Conservation (phyloP, 257 asterid species). For the Asclepias syriaca region DNA sequence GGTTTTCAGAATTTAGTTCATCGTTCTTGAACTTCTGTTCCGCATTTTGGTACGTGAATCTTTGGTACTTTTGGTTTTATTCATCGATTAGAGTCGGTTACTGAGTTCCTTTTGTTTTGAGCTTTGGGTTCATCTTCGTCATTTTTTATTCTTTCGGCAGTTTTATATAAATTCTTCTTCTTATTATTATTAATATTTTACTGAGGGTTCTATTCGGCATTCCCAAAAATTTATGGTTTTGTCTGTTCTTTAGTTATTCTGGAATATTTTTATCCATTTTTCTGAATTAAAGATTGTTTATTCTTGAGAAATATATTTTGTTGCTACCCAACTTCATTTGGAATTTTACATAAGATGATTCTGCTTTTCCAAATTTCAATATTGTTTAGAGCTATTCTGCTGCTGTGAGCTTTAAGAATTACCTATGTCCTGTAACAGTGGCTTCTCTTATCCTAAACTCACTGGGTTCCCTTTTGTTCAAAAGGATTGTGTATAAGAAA, state of each 20-base stretch:
- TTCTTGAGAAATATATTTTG: not conserved
- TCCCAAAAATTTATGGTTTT: not conserved
- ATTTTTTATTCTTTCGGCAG: not conserved
- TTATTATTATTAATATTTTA: not conserved
- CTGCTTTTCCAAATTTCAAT: too few relatives aligned
- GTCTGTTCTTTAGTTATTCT: not conserved
- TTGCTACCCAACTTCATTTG: not conserved
- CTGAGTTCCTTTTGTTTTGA: not conserved
- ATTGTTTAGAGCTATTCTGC: not conserved
- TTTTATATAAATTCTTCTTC: not conserved
- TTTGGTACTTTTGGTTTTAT: not conserved
- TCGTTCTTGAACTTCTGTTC: not conserved
- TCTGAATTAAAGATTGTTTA: not conserved
- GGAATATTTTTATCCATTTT: too few relatives aligned
- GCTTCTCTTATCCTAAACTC: not conserved
- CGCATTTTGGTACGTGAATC: not conserved
- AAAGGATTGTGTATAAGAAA: not conserved
- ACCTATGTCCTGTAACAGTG: not conserved
- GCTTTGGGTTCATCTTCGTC: not conserved
- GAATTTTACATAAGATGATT: too few relatives aligned
- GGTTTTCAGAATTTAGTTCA: not conserved
- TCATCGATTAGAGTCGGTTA: not conserved
- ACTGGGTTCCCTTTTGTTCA: not conserved
- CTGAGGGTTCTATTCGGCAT: not conserved
- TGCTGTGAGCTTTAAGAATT: not conserved